A percentile compares a stretch with the other conserved stretches of the same genome.
phyloP scores from a whole-genome alignment of 257 asterid species.

The Striga asiatica region DNA sequence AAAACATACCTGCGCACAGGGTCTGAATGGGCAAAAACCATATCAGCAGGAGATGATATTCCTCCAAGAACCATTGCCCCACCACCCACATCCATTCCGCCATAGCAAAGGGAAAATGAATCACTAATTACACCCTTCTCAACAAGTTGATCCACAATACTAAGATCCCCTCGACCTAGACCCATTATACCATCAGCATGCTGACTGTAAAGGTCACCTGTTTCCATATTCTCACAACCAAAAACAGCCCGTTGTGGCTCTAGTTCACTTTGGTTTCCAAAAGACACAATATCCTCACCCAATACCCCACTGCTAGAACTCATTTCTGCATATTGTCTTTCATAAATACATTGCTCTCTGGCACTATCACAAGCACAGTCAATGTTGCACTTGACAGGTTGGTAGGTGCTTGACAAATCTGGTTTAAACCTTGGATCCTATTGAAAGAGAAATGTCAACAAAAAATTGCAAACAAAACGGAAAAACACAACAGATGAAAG shows the following conservation, averaged over 20 bases:
- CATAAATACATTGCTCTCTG: conserved; percentile 65
- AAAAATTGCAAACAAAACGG: conserved; percentile 11
- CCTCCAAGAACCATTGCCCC: conserved; percentile 99
- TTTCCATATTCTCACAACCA: conserved; percentile 94
- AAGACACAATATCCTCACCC: conserved; percentile 83
- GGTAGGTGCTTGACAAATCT: conserved; percentile 60
- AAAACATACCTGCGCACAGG: conserved; percentile 81
- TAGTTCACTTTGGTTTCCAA: conserved; percentile 84
- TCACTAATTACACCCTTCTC: conserved; percentile 75
- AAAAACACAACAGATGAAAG: background rate
- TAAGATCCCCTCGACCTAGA: conserved; percentile 94
- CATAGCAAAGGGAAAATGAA: conserved; percentile 92
- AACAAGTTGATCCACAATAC: conserved; percentile 96
- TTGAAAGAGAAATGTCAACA: conserved; percentile 5
- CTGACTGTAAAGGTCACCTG: conserved; percentile 95
- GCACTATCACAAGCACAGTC: conserved; percentile 78
- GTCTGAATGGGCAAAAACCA: conserved; percentile 77
- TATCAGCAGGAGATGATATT: conserved; percentile 61
- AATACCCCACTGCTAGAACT: conserved; percentile 97
- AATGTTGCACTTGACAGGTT: conserved; percentile 76
- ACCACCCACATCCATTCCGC: conserved; percentile 99
- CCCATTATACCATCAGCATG: conserved; percentile 99
- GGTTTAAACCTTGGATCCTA: conserved; percentile 96
- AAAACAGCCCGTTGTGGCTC: conserved; percentile 83
- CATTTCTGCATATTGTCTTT: conserved; percentile 95